Evolutionary conservation across 2,329 filamentous ascomycete genomes (phyloP), one percentile per base, ranked within the genome.

Genomic region (Fusarium armeniacum): DNA sequence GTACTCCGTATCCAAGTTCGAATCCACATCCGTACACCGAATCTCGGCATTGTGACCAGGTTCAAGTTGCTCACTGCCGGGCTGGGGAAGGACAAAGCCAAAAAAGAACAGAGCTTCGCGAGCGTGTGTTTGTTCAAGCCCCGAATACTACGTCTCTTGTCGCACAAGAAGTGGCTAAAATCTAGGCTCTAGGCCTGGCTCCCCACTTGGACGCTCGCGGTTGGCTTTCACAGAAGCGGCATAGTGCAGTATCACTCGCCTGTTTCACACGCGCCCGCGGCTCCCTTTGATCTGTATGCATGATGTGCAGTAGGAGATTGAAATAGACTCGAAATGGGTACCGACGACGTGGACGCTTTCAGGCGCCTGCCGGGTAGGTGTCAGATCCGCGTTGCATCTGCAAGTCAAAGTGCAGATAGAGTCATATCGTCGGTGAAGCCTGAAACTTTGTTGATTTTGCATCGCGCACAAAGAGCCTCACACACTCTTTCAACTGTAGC

Each of bases 271-370:
- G 63, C 72, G 62, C 63, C 35, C 72, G 71, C 65, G 61, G 63
- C 63, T 69, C 63, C 52, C 58, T 69, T 58, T 62, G 45, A 67
- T 66, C 69, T 74, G 73, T 75, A 75, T 73, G 73, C 73, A 75
- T 75, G 73, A 74, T 75, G 71, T 75, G 73, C 73, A 75, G 73
- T 69, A 66, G 66, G 64, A 53, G 62, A 62, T 73, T 70, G 61
- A 71, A 71, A 67, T 72, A 71, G 65, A 55, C 62, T 73, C 62
- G 51, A 60, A 67, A 64, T 51, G 49, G 62, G 64, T 75, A 72
- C 73, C 73, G 73, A 75, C 73, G 70, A 75, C 73, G 67, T 75
- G 73, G 73, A 70, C 71, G 51, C 71, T 64, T 57, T 60, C 55
- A 73, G 58, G 65, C 69, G 66, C 62, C 63, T 74, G 50, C 69